phyloP scores from a whole-genome alignment of 805 yeast species.

The Lachancea sp. region DNA sequence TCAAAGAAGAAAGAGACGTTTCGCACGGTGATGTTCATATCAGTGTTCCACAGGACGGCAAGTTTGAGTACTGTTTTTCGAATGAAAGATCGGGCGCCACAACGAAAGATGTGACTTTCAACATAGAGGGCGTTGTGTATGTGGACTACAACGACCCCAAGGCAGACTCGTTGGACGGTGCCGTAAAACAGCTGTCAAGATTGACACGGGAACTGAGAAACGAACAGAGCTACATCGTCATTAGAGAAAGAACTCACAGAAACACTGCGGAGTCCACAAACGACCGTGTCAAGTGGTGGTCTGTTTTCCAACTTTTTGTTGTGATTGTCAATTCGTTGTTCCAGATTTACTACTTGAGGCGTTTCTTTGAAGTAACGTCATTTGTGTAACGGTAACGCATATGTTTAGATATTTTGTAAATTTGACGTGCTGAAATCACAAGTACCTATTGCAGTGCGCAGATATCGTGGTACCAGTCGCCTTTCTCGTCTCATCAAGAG shows the following conservation, averaged over 20 bases:
- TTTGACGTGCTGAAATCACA: too few relatives aligned
- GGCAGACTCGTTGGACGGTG: conserved; percentile 73
- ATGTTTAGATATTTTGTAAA: too few relatives aligned
- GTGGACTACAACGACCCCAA: conserved; percentile 73
- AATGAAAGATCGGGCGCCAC: conserved; percentile 68
- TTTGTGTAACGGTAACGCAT: conserved; percentile 45
- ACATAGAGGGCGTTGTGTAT: conserved; percentile 87
- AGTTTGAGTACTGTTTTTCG: conserved; percentile 82
- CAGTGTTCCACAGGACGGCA: conserved; percentile 62
- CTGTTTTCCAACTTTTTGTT: conserved; percentile 79
- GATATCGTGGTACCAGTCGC: too few relatives aligned
- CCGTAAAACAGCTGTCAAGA: conserved; percentile 68
- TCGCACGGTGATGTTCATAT: conserved; percentile 78
- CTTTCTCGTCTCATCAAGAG: too few relatives aligned
- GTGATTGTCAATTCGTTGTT: conserved; percentile 83
- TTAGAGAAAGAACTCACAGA: conserved; percentile 95
- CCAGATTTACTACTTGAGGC: conserved; percentile 88
- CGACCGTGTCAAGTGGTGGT: conserved; percentile 97
- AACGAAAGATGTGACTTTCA: conserved; percentile 89
- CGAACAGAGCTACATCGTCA: conserved; percentile 85
- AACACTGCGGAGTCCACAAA: conserved; percentile 97
- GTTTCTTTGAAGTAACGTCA: conserved; percentile 92
- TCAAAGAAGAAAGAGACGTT: conserved; percentile 45
- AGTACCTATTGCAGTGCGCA: too few relatives aligned
- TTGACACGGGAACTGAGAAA: conserved; percentile 82